phyloP scores from a whole-genome alignment of 169 alveolate genomes.

The Plasmodium chabaudi region DNA sequence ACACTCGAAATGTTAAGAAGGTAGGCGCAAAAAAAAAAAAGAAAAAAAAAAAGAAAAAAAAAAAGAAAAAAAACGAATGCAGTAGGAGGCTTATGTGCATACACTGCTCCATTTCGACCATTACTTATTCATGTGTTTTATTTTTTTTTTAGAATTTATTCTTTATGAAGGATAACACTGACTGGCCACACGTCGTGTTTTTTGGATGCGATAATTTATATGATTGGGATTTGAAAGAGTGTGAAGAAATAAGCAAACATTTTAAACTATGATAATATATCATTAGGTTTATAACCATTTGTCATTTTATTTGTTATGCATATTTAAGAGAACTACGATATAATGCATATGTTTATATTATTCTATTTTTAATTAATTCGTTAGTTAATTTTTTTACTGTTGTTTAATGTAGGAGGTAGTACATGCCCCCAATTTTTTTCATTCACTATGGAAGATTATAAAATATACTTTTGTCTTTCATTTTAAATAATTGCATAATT shows the following conservation, averaged over 20 bases:
- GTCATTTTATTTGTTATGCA: background rate
- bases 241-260: slow-evolving; percentile 36
- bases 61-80: background rate
- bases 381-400: no score
- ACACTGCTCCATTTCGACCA: no score
- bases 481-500: no score
- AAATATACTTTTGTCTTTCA: no score
- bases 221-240: slow-evolving; percentile 48
- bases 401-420: no score
- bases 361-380: no score
- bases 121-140: background rate
- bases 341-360: no score
- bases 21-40: slow-evolving; percentile 1
- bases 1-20: slow-evolving; percentile 30
- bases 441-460: no score
- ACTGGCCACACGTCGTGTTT: slow-evolving; percentile 66
- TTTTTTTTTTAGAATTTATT: slow-evolving; percentile 35
- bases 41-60: background rate
- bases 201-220: slow-evolving; percentile 44
- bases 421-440: no score
- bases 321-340: no score
- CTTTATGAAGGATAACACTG: slow-evolving; percentile 51
- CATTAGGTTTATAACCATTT: background rate
- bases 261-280: slow-evolving; percentile 20
- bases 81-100: background rate